phyloP scores from a whole-genome alignment of 2,329 filamentous ascomycete species.

The Xylogone sp. region DNA sequence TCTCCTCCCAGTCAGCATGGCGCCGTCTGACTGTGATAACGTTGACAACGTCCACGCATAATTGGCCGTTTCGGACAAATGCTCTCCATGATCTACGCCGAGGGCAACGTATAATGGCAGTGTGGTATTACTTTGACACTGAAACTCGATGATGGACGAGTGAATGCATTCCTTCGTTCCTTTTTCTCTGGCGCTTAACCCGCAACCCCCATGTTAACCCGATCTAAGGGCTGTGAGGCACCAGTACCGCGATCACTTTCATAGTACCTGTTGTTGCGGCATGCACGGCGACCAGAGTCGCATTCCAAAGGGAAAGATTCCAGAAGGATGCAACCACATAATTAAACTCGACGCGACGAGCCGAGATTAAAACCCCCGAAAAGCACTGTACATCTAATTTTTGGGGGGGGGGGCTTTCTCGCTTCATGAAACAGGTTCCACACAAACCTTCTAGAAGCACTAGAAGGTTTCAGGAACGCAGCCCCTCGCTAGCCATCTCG shows the following conservation, averaged over 20 bases:
- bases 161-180: too few relatives aligned
- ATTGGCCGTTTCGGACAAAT: neutral
- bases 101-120: neutral
- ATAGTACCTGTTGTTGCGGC: too few relatives aligned
- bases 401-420: too few relatives aligned
- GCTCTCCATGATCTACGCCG: neutral
- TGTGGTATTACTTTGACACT: too few relatives aligned
- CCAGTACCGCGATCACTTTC: too few relatives aligned
- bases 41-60: neutral
- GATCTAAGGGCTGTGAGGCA: too few relatives aligned
- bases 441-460: neutral
- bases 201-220: too few relatives aligned
- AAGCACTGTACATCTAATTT: too few relatives aligned
- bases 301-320: neutral
- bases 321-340: neutral
- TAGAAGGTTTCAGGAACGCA: neutral
- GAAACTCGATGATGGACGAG: too few relatives aligned
- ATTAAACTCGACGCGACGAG: neutral
- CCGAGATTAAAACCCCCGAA: neutral
- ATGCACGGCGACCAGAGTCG: neutral
- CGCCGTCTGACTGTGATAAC: neutral
- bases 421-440: neutral
- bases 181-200: too few relatives aligned
- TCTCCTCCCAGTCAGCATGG: neutral
- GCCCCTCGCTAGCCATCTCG: neutral